These are phyloP conservation scores for Mycena amicta DNA, from an alignment of 768 basidiomycete genomes.

Conservation along the genomic window DNA sequence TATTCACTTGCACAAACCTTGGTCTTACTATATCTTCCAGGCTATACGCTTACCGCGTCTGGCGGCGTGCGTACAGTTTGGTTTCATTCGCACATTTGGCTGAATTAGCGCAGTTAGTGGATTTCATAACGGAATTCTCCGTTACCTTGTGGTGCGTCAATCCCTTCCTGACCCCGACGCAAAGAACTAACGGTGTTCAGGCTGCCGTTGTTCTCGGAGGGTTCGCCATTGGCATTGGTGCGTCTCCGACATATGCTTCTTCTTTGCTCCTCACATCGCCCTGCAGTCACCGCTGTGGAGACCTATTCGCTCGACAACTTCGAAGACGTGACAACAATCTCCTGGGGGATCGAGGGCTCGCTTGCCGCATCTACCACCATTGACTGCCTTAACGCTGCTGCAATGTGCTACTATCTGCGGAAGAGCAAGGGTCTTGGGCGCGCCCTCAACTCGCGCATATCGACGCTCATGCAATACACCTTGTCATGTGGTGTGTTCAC, in stretches of 20 bases:
- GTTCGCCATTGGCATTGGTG: conserved; percentile 40
- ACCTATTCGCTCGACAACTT: conserved; percentile 38
- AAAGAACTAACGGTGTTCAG: conserved; percentile 29
- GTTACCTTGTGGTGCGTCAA: conserved; percentile 37
- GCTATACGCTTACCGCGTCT: conserved; percentile 48
- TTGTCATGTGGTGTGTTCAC: conserved; percentile 42
- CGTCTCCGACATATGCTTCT: conserved; percentile 5
- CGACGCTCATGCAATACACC: conserved; percentile 41
- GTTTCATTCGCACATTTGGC: not conserved
- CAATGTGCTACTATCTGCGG: conserved; percentile 37
- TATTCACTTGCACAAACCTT: too few relatives aligned
- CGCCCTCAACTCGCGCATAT: conserved; percentile 33
- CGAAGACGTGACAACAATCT: conserved; percentile 30
- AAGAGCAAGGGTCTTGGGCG: conserved; percentile 33
- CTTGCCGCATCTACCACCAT: conserved; percentile 45
- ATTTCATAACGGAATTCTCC: conserved; percentile 38
- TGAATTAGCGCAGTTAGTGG: conserved; percentile 33
- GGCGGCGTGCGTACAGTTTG: conserved; percentile 42
- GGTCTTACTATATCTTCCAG: too few relatives aligned
- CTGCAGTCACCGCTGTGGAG: not conserved
- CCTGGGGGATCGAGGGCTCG: conserved; percentile 48
- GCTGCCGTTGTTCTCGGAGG: conserved; percentile 39
- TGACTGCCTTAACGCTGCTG: conserved; percentile 43
- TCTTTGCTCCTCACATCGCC: not conserved
- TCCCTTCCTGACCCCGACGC: conserved; percentile 18